A percentile compares a stretch with the other conserved stretches of the same genome.
These are phyloP conservation scores for Mycena polygramma DNA, from an alignment of 768 basidiomycete genomes.

Conservation along the genomic window DNA sequence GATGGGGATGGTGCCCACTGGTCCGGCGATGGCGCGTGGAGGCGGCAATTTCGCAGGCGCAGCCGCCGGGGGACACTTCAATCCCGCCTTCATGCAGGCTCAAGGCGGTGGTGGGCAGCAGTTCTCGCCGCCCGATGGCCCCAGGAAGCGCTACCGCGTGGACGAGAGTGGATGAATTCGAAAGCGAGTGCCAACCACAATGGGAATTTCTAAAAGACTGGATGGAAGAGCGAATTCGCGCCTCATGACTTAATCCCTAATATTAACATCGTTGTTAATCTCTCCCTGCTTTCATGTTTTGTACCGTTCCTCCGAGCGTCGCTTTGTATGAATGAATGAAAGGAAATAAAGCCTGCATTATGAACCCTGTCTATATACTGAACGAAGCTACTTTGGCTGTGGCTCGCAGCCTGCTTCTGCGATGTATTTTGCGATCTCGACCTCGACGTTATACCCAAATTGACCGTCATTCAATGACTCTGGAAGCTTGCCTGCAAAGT, in stretches of 20 bases:
- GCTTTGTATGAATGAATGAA: constrained; percentile 18
- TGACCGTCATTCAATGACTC: constrained; percentile 45
- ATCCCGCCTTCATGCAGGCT: constrained; percentile 77
- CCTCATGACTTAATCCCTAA: constrained; percentile 35
- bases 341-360: constrained; percentile 20
- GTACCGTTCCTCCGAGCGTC: constrained; percentile 11
- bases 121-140: constrained; percentile 55
- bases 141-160: constrained; percentile 67
- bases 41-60: constrained; percentile 59
- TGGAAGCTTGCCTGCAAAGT: constrained; percentile 45
- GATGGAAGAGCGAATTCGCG: constrained; percentile 20
- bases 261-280: constrained; percentile 34
- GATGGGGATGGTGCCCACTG: constrained; percentile 66
- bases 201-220: constrained; percentile 20
- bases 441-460: constrained; percentile 46
- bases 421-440: constrained; percentile 42
- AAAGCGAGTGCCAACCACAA: background rate
- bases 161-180: constrained; percentile 60
- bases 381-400: constrained; percentile 1
- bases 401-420: constrained; percentile 32
- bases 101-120: constrained; percentile 53
- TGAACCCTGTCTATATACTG: no score
- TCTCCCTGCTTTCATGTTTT: constrained; percentile 32
- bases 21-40: constrained; percentile 53
- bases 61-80: constrained; percentile 72